Percentiles rank a stretch among this genome's conserved stretches.
These are phyloP conservation scores for Iberis amara DNA, from an alignment of 441 rosid genomes.

Conservation along the genomic window DNA sequence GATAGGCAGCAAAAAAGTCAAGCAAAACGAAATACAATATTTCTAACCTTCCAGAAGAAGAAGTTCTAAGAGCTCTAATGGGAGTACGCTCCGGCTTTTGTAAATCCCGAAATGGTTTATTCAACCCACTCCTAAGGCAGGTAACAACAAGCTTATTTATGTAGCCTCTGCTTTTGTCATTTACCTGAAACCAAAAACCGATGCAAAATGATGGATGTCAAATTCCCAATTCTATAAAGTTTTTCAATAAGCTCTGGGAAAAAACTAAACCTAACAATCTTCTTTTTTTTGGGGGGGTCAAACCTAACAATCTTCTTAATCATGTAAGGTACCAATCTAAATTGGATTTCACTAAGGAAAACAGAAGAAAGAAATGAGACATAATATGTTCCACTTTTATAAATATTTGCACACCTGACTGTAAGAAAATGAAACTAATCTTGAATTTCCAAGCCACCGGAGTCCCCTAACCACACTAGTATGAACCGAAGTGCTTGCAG, in stretches of 20 bases:
- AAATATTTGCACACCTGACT: constrained; percentile 54
- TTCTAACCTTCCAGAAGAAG: constrained; percentile 93
- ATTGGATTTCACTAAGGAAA: constrained; percentile 7
- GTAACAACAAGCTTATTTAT: constrained; percentile 79
- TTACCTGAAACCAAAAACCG: constrained; percentile 52
- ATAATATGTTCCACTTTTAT: constrained; percentile 10
- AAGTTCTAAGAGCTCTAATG: constrained; percentile 85
- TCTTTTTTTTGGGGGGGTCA: not conserved
- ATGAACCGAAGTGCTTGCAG: constrained; percentile 84
- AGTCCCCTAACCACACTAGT: constrained; percentile 74
- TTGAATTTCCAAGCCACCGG: constrained; percentile 97
- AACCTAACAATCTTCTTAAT: constrained; percentile 13
- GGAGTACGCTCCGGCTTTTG: constrained; percentile 97
- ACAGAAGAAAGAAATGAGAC: constrained; percentile 18
- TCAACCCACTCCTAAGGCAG: constrained; percentile 93
- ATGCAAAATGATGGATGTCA: constrained; percentile 18
- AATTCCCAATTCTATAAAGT: not conserved
- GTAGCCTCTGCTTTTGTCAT: constrained; percentile 91
- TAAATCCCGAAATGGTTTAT: constrained; percentile 77
- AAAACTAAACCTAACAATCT: constrained; percentile 9
- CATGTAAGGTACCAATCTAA: constrained; percentile 3
- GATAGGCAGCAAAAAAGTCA: constrained; percentile 16
- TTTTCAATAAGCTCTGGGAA: constrained; percentile 13
- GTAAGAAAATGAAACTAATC: constrained; percentile 91
- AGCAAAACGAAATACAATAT: not conserved